Base-by-base conservation (phyloP, 805 yeast genomes). In the Maudiozyma barnettii region DNA sequence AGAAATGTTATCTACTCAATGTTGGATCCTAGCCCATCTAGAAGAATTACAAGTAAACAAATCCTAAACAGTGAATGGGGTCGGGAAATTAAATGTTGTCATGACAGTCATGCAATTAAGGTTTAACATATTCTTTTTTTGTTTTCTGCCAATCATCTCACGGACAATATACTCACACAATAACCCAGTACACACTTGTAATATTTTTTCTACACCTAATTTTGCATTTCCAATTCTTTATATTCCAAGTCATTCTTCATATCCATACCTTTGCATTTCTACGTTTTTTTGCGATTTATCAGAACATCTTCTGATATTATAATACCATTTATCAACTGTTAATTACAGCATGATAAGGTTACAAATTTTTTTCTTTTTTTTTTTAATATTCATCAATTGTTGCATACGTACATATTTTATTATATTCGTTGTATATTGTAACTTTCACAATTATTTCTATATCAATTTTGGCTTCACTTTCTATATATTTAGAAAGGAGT, bases 1-100 rank as follows among this genome's bases (percentile, higher is more conserved):
- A 73, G 96, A 45, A 91, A 91, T 59, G 98, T 91, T 38, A 84
- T 93, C 49, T 91, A 91, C 64, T 86, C 96, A 19, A 84, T 93
- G 47, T 70, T 93, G 55, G 98, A 93, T 61, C 99, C 99, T 1
- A 80, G 83, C 31, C 95, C 99, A 4, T 70, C 75, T 13, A 75
- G 97, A 56, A 76, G 98, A 62, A 84, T 93, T 53, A 90, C 85
- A 22, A 95, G 95, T 13, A 78, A 79, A 56, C 97, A 91, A 66
- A 79, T 90, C 23, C 70, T 93, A 61, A 89, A 84, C 60, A 82
- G 93, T 63, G 98, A 93, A 65, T 91, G 98, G 98, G 95, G 95
- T 0, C 72, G 97, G 49, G 95, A 87, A 61, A 89, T 91, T 52
- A 74, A 70, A 49, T 81, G 86, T 23, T 89, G 96, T 63, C 79